Evolutionary conservation across 257 asterid species (phyloP), one percentile per base, ranked within the genome.

Genomic region (Knoxia roxburghii): DNA sequence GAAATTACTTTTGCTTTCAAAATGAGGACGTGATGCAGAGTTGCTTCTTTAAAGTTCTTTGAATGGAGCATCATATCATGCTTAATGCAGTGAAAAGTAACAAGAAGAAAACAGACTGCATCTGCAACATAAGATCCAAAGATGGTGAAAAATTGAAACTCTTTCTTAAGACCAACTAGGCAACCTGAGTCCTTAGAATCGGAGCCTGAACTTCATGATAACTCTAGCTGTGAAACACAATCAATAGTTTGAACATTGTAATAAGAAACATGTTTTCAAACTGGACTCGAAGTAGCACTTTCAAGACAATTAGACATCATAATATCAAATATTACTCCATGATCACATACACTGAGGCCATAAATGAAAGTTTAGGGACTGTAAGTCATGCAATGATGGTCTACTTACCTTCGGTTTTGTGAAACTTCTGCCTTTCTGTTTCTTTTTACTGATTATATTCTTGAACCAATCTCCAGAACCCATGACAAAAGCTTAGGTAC

Each of bases 381-480:
- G 9, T 49, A 2, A 27, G 33, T 11, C 35, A 29, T 27, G 58
- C 39, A 53, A 24, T 45, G 13, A 18, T 64, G 76, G 65, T 67
- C 61, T 40, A 13, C 74, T 13, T 74, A 86, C 92, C 96, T 90
- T 85, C 63, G 60, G 32, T 71, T 78, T 85, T 56, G 71, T 81
- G 49, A 84, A 73, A 69, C 75, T 72, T 39, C 69, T 78, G 64
- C 78, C 86, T 69, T 82, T 90, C 49, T 18, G 64, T 79, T 86
- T 90, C 81, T 73, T 88, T 79, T 81, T 78, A 78, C 77, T 79
- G 71, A 86, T 80, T 66, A 88, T 85, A 77, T 82, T 84, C 89
- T 82, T 90, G 61, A 86, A 77, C 96, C 97, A 90, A 72, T 80
- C 84, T 57, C 89, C 86, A 4, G 90, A 84, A 64, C 89, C 92